phyloP scores from a whole-genome alignment of 805 yeast species.

The Candida quercuum region DNA sequence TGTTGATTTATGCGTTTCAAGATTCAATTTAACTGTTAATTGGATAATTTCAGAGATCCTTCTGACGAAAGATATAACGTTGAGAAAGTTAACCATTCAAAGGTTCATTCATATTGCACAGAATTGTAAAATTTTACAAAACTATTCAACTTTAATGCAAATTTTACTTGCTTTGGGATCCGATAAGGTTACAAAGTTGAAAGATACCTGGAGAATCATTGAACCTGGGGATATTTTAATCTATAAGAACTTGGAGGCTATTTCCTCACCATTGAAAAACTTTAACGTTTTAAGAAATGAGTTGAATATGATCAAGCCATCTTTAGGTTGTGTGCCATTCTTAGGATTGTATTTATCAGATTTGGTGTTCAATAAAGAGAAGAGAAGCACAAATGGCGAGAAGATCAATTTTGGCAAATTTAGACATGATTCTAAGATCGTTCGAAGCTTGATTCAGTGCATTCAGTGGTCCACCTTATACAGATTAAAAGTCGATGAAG shows the following conservation, averaged over 20 bases:
- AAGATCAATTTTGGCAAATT: constrained; percentile 72
- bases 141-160: constrained; percentile 85
- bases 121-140: constrained; percentile 65
- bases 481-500: constrained; percentile 47
- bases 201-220: constrained; percentile 68
- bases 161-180: constrained; percentile 77
- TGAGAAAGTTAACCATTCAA: constrained; percentile 69
- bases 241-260: constrained; percentile 60
- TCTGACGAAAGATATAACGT: constrained; percentile 53
- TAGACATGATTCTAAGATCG: constrained; percentile 68
- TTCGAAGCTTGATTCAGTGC: constrained; percentile 69
- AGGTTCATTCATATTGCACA: constrained; percentile 84
- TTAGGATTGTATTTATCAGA: constrained; percentile 83
- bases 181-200: constrained; percentile 50
- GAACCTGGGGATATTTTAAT: constrained; percentile 67
- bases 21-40: constrained; percentile 84
- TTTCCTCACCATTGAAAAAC: constrained; percentile 72
- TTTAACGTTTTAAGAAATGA: constrained; percentile 62
- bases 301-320: constrained; percentile 52
- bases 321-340: constrained; percentile 84
- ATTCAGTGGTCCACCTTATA: constrained; percentile 84
- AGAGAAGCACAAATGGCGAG: constrained; percentile 26
- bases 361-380: constrained; percentile 58
- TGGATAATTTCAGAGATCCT: constrained; percentile 90
- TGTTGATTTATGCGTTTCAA: constrained; percentile 70